Percentiles rank a stretch among this genome's conserved stretches.
Evolutionary conservation across 2,329 filamentous ascomycete species (phyloP).

Genomic region (Talaromyces sp.): DNA sequence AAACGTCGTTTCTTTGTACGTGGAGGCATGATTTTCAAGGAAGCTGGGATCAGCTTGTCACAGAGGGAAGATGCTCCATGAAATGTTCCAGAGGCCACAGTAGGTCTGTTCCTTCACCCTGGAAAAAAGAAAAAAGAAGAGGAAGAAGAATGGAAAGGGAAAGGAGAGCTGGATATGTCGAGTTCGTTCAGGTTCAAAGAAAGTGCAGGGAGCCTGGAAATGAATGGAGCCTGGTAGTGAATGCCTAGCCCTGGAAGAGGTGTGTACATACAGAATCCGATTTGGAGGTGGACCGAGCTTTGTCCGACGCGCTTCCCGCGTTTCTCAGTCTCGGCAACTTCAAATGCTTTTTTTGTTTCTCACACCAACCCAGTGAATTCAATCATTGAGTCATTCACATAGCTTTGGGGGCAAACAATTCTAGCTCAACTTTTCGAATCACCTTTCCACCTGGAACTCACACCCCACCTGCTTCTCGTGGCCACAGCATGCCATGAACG

Average conservation of each 20-base stretch:
- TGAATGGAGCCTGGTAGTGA: too few relatives aligned
- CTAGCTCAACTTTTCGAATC: not conserved
- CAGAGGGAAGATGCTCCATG: too few relatives aligned
- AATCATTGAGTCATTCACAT: not conserved
- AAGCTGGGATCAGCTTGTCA: not conserved
- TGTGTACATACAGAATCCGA: too few relatives aligned
- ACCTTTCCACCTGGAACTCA: not conserved
- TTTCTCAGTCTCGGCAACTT: conserved; percentile 24
- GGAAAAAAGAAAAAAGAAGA: too few relatives aligned
- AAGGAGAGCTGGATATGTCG: too few relatives aligned
- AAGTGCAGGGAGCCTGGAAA: too few relatives aligned
- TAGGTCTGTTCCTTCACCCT: too few relatives aligned
- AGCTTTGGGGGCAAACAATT: not conserved
- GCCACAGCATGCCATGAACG: conserved; percentile 72
- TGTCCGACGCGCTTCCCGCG: conserved; percentile 30
- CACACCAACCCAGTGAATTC: not conserved
- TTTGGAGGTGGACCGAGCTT: conserved; percentile 18
- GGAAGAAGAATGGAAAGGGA: too few relatives aligned
- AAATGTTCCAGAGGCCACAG: too few relatives aligned
- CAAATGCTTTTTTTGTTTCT: conserved; percentile 21
- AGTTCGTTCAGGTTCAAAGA: too few relatives aligned
- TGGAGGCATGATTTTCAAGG: conserved; percentile 36
- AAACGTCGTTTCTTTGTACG: conserved; percentile 34
- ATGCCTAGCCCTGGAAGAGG: too few relatives aligned
- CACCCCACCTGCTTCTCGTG: conserved; percentile 13